A percentile compares a stretch with the other conserved stretches of the same genome.
phyloP scores from a whole-genome alignment of 2,329 filamentous ascomycete genomes.

The Aspergillus sojae region DNA sequence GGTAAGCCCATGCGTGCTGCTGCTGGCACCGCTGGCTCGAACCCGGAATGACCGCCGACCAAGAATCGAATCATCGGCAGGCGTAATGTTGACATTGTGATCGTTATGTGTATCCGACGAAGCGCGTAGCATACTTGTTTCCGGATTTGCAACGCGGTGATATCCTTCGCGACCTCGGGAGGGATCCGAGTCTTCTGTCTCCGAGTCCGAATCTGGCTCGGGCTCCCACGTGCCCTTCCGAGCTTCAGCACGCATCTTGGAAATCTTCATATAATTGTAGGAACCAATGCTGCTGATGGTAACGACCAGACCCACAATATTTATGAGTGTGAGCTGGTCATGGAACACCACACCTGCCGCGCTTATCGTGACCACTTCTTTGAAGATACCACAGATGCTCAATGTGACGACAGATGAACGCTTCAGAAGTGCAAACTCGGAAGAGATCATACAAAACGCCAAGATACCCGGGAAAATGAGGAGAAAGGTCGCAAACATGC shows the following conservation, averaged over 20 bases:
- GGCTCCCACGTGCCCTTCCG: slow-evolving; percentile 42
- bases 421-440: slow-evolving; percentile 92
- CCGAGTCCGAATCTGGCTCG: slow-evolving; percentile 29
- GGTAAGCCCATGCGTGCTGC: slow-evolving; percentile 28
- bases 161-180: slow-evolving; percentile 30
- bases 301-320: slow-evolving; percentile 81
- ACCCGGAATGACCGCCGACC: slow-evolving; percentile 36
- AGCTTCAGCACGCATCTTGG: slow-evolving; percentile 81
- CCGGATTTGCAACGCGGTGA: slow-evolving; percentile 26
- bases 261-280: slow-evolving; percentile 95
- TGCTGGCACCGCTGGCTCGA: slow-evolving; percentile 34
- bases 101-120: slow-evolving; percentile 20
- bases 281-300: slow-evolving; percentile 83
- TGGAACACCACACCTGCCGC: slow-evolving; percentile 87
- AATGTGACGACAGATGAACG: slow-evolving; percentile 94
- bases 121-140: slow-evolving; percentile 24
- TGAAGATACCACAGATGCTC: slow-evolving; percentile 97
- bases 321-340: slow-evolving; percentile 83
- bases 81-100: slow-evolving; percentile 31
- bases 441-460: slow-evolving; percentile 94
- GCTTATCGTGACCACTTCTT: slow-evolving; percentile 94
- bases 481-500: slow-evolving; percentile 67
- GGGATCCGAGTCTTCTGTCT: slow-evolving; percentile 30
- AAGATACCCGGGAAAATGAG: slow-evolving; percentile 87
- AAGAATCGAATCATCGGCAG: slow-evolving; percentile 24